Conservation (phyloP, 805 yeast species). For the Kuraishia borneana region DNA sequence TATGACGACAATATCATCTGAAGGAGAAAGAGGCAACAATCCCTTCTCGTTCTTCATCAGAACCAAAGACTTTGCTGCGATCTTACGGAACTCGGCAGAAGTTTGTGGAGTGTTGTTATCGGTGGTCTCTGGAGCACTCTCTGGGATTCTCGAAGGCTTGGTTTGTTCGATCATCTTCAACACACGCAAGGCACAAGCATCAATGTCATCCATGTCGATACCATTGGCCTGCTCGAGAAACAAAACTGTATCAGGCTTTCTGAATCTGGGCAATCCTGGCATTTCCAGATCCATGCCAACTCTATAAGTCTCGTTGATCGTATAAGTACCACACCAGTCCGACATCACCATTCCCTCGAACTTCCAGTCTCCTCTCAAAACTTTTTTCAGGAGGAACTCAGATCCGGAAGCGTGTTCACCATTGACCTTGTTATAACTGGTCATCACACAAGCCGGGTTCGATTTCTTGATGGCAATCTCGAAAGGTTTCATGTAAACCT, state of each 20-base stretch:
- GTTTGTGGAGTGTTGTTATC: constrained; percentile 38
- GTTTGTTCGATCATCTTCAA: constrained; percentile 34
- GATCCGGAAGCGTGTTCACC: constrained; percentile 47
- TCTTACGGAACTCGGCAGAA: constrained; percentile 24
- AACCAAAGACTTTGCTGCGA: constrained; percentile 41
- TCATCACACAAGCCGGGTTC: constrained; percentile 47
- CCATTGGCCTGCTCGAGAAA: constrained; percentile 31
- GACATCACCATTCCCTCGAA: constrained; percentile 48
- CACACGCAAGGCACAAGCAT: constrained; percentile 36
- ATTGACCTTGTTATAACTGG: constrained; percentile 52
- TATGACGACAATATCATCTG: constrained; percentile 33
- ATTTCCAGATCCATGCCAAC: constrained; percentile 55
- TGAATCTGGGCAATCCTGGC: constrained; percentile 49
- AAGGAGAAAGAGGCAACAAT: constrained; percentile 33
- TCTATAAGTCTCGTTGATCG: constrained; percentile 31
- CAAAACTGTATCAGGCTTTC: constrained; percentile 27
- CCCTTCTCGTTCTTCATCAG: constrained; percentile 38
- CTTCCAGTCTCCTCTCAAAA: constrained; percentile 45
- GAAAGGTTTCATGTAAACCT: constrained; percentile 53
- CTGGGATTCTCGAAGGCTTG: constrained; percentile 28
- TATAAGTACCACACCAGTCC: constrained; percentile 54
- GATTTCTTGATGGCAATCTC: constrained; percentile 44
- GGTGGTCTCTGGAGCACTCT: constrained; percentile 22
- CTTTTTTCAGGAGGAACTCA: constrained; percentile 27
- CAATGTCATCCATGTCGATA: constrained; percentile 26